Conservation (phyloP, 73 alveolate species). For the Stentor roeselii region DNA sequence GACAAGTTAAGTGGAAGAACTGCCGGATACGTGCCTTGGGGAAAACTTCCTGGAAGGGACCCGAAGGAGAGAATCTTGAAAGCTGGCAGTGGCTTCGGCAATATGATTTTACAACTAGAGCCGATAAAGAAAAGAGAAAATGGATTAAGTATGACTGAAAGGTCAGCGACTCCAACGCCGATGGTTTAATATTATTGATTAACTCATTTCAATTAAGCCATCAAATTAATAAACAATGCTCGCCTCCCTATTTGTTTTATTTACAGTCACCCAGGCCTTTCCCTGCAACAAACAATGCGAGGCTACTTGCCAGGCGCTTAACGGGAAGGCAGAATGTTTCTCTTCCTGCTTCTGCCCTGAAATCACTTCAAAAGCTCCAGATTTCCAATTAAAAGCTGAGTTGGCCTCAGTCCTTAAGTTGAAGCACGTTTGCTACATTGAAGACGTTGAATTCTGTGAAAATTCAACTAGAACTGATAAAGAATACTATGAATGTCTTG, state of each 20-base stretch:
- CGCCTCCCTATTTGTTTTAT: too few species aligned
- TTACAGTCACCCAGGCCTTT: too few species aligned
- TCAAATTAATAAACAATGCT: too few species aligned
- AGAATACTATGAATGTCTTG: background rate
- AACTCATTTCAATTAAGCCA: background rate
- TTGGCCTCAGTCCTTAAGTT: background rate
- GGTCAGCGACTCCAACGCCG: background rate
- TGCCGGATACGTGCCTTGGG: conserved; percentile 72
- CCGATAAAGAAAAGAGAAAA: background rate
- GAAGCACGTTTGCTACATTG: background rate
- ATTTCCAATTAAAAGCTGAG: background rate
- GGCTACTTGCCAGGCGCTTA: too few species aligned
- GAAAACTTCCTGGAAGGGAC: conserved; percentile 81
- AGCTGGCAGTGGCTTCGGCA: background rate
- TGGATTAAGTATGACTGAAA: background rate
- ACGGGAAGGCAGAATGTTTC: too few species aligned
- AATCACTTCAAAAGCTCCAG: too few species aligned
- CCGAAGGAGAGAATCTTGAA: conserved; percentile 65
- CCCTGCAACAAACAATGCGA: too few species aligned
- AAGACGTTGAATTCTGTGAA: background rate
- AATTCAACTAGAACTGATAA: background rate
- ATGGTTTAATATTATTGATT: too few species aligned
- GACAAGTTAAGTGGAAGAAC: conserved; percentile 65
- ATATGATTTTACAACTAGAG: background rate
- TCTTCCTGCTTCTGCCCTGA: too few species aligned